phyloP scores from a whole-genome alignment of 805 yeast species.

The Candida vaughaniae region DNA sequence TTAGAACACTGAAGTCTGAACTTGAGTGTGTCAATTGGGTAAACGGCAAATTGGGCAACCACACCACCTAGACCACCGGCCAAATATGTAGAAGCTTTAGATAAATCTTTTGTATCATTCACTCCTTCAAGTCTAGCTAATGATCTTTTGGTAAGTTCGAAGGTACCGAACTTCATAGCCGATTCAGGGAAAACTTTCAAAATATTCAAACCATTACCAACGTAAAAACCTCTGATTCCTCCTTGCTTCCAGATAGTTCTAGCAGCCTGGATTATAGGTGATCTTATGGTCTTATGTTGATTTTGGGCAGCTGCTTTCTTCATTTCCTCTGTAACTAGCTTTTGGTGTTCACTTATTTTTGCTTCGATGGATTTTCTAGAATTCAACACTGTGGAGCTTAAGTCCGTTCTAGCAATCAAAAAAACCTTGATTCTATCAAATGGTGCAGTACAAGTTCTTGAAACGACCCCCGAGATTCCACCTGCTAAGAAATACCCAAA shows the following conservation, averaged over 20 bases:
- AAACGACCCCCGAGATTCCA: conserved; percentile 92
- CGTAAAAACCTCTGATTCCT: conserved; percentile 84
- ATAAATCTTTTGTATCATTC: conserved; percentile 64
- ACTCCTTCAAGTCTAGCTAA: conserved; percentile 77
- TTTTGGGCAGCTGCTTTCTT: conserved; percentile 1
- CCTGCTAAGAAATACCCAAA: conserved; percentile 93
- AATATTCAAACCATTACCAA: conserved; percentile 93
- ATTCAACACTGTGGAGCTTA: conserved; percentile 65
- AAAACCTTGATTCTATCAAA: conserved; percentile 94
- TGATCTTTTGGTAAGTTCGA: conserved; percentile 79
- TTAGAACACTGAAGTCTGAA: conserved; percentile 93
- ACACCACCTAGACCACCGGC: conserved; percentile 98
- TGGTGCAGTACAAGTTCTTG: conserved; percentile 96
- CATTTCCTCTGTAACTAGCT: conserved; percentile 1
- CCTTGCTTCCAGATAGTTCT: conserved; percentile 82
- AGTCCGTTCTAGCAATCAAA: conserved; percentile 85
- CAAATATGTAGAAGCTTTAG: conserved; percentile 75
- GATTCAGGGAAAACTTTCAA: conserved; percentile 94
- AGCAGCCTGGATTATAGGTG: conserved; percentile 81
- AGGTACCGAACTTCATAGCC: conserved; percentile 95
- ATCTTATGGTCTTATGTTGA: conserved; percentile 46
- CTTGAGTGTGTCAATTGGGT: conserved; percentile 93
- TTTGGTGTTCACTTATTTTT: conserved; percentile 3
- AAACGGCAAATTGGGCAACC: conserved; percentile 85
- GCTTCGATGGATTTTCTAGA: conserved; percentile 44